Percentiles rank a stretch among this genome's conserved stretches.
Conservation (phyloP, 768 basidiomycete species). For the Termitomyces heimii region DNA sequence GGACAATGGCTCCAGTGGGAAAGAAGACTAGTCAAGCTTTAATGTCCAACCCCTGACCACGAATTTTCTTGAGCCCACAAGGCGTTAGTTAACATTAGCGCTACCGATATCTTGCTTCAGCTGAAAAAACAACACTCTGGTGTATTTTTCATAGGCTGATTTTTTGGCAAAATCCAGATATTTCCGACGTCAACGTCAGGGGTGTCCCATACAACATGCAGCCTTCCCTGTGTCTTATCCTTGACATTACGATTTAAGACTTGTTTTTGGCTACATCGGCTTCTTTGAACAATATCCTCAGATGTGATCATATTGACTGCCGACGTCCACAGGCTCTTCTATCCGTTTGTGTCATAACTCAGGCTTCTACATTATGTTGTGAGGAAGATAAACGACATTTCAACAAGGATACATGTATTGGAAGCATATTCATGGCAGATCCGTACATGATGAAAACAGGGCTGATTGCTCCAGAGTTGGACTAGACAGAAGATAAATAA, state of each 20-base stretch:
- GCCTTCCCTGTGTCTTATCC: not conserved
- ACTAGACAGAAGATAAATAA: not conserved
- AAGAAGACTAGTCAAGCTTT: too few relatives aligned
- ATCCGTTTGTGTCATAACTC: too few relatives aligned
- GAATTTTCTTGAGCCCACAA: not conserved
- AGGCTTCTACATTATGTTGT: too few relatives aligned
- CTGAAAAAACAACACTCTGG: conserved; percentile 76
- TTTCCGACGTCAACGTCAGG: not conserved
- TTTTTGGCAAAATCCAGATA: not conserved
- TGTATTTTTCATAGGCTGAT: not conserved
- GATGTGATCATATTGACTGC: not conserved
- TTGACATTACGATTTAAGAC: not conserved
- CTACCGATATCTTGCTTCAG: conserved; percentile 34
- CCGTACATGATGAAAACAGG: not conserved
- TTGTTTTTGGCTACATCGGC: conserved; percentile 63
- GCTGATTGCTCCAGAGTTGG: too few relatives aligned
- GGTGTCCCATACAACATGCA: not conserved
- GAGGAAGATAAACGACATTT: not conserved
- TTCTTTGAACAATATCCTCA: too few relatives aligned
- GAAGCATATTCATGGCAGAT: not conserved
- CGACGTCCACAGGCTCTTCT: not conserved
- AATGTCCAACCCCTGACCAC: conserved; percentile 2
- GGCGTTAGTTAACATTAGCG: not conserved
- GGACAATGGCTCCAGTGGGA: too few relatives aligned
- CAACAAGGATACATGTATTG: not conserved